Evolutionary conservation across 176 grass and related monocot genomes (phyloP).

Genomic region (Triticum dicoccoides): DNA sequence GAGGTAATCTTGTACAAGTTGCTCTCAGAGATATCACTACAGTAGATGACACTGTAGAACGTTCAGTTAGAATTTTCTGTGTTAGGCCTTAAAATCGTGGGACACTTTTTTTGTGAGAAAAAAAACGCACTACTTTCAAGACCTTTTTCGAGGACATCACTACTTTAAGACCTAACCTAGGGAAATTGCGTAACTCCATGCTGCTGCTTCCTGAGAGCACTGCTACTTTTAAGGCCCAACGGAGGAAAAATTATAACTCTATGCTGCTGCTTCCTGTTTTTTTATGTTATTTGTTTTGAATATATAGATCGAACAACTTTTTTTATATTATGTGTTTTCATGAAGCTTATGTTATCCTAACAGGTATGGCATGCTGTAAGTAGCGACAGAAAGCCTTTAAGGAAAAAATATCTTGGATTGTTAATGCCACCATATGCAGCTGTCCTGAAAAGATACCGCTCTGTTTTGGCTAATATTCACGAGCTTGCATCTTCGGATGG

Average conservation of each 20-base stretch:
- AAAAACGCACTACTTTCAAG: not conserved
- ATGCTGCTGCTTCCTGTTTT: slow-evolving; percentile 13
- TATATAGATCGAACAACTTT: slow-evolving; percentile 21
- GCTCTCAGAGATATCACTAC: not conserved
- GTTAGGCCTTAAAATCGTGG: not conserved
- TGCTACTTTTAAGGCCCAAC: too few species aligned
- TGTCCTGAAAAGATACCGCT: slow-evolving; percentile 74
- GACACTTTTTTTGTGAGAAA: not conserved
- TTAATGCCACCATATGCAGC: slow-evolving; percentile 85
- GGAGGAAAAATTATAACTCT: not conserved
- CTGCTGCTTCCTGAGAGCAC: not conserved
- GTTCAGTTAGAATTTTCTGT: slow-evolving; percentile 15
- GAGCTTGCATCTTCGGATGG: slow-evolving; percentile 80
- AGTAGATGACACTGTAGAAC: slow-evolving; percentile 7
- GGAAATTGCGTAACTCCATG: not conserved
- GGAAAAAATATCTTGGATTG: slow-evolving; percentile 83
- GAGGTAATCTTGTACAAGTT: not conserved
- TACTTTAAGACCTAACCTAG: not conserved
- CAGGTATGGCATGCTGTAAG: slow-evolving; percentile 92
- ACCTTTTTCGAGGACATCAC: not conserved
- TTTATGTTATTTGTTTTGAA: slow-evolving; percentile 16
- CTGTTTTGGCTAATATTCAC: slow-evolving; percentile 80
- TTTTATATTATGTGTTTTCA: slow-evolving; percentile 26
- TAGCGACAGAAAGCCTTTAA: slow-evolving; percentile 72
- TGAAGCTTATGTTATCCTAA: slow-evolving; percentile 39